phyloP scores from a whole-genome alignment of 192 early-diverging fungal species.

The Obelidium mucronatum region DNA sequence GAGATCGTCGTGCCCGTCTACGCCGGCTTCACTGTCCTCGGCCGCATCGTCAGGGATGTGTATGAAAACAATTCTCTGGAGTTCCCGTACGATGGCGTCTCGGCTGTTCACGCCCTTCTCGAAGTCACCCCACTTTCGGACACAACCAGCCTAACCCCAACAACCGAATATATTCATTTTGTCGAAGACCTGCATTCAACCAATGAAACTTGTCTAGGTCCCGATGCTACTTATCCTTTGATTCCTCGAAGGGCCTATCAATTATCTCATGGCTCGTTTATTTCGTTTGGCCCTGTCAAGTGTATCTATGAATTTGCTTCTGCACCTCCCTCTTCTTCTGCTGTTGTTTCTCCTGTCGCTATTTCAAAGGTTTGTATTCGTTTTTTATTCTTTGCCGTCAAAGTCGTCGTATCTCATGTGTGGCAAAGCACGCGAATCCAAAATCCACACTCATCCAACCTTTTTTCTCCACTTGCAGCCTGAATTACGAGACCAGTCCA shows the following conservation, averaged over 20 bases:
- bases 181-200: slow-evolving; percentile 24
- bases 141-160: neutral
- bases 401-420: no score
- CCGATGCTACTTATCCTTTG: neutral
- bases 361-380: no score
- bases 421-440: no score
- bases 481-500: no score
- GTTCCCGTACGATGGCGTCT: neutral
- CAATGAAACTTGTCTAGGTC: slow-evolving; percentile 10
- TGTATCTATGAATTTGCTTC: slow-evolving; percentile 17
- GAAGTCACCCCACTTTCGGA: neutral
- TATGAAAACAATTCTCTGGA: no score
- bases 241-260: slow-evolving; percentile 18
- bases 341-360: no score
- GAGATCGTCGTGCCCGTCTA: neutral
- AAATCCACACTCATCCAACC: no score
- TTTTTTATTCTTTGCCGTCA: no score
- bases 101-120: slow-evolving; percentile 5
- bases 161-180: neutral
- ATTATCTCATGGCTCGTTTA: slow-evolving; percentile 3
- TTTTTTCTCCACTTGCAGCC: no score
- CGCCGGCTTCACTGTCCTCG: neutral
- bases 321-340: no score
- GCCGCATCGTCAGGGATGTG: neutral
- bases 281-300: slow-evolving; percentile 22